These are phyloP conservation scores for Scopulariopsis brevicaulis DNA, from an alignment of 2,329 filamentous ascomycete species.

Conservation along the genomic window DNA sequence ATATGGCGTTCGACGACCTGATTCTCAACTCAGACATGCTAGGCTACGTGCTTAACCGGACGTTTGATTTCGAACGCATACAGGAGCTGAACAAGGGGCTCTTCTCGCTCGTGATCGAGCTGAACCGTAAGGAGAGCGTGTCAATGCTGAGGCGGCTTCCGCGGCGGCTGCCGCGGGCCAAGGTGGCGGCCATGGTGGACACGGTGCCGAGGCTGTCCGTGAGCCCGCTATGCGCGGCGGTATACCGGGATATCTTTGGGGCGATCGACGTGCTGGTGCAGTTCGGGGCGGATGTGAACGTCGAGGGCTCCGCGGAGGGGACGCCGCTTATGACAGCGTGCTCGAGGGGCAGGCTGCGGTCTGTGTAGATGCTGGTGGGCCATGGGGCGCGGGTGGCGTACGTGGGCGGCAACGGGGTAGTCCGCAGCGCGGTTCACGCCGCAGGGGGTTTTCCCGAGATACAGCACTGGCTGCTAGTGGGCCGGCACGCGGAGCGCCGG, in stretches of 20 bases:
- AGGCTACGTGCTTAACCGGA: constrained; percentile 77
- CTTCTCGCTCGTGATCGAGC: constrained; percentile 2
- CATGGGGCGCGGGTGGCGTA: constrained; percentile 7
- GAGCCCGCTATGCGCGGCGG: constrained; percentile 2
- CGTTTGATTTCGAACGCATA: constrained; percentile 20
- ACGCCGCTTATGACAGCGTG: constrained; percentile 10
- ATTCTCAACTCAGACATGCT: constrained; percentile 73
- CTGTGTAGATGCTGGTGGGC: constrained; percentile 5
- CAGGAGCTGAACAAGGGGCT: constrained; percentile 1
- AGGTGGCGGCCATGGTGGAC: constrained; percentile 1
- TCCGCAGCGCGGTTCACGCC: constrained; percentile 5
- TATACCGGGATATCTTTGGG: constrained; percentile 1
- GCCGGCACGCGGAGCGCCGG: constrained; percentile 1
- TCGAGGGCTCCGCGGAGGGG: constrained; percentile 8
- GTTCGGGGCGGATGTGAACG: constrained; percentile 4
- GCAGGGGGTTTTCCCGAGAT: constrained; percentile 6
- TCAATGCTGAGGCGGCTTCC: constrained; percentile 2
- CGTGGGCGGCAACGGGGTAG: background rate
- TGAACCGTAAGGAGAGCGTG: background rate
- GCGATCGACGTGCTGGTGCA: constrained; percentile 7
- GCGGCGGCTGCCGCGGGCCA: constrained; percentile 1
- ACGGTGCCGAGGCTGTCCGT: background rate
- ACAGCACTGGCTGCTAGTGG: constrained; percentile 9
- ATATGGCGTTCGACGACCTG: constrained; percentile 6
- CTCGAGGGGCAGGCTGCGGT: background rate